Conservation (phyloP, 2,329 filamentous ascomycete species). For the Microdochium trichocladiopsis region DNA sequence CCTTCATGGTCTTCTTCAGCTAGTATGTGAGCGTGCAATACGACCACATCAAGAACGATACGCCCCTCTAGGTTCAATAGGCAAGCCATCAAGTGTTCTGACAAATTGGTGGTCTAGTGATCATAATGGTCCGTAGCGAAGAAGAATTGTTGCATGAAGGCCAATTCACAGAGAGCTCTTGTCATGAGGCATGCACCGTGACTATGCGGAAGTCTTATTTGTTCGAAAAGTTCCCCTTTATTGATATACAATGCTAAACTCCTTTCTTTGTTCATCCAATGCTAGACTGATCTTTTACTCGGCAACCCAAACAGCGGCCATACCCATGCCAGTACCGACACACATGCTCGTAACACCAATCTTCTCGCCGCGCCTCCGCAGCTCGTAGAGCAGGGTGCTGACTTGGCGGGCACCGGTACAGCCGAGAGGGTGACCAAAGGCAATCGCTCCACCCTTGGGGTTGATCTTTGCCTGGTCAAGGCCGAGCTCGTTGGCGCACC, state of each 20-base stretch:
- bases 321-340: constrained; percentile 93
- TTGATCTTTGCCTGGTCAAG: constrained; percentile 85
- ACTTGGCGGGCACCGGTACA: constrained; percentile 94
- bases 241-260: background rate
- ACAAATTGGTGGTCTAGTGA: too few species aligned
- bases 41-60: too few species aligned
- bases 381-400: constrained; percentile 83
- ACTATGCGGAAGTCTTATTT: too few species aligned
- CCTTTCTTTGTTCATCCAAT: constrained; percentile 2
- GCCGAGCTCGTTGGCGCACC: constrained; percentile 83
- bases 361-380: constrained; percentile 76
- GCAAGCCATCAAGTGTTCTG: too few species aligned
- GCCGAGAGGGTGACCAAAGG: constrained; percentile 90
- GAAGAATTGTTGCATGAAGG: too few species aligned
- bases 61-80: too few species aligned
- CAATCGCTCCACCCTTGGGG: constrained; percentile 94
- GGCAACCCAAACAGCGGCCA: constrained; percentile 93
- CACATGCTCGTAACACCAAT: constrained; percentile 95
- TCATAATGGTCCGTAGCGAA: too few species aligned
- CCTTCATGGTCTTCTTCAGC: too few species aligned
- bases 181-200: too few species aligned
- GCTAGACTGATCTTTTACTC: constrained; percentile 50
- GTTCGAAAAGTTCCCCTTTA: background rate
- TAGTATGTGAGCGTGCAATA: too few species aligned
- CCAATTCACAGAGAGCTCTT: too few species aligned